phyloP scores from a whole-genome alignment of 2,329 filamentous ascomycete genomes.

The Calonectria fujianensis region DNA sequence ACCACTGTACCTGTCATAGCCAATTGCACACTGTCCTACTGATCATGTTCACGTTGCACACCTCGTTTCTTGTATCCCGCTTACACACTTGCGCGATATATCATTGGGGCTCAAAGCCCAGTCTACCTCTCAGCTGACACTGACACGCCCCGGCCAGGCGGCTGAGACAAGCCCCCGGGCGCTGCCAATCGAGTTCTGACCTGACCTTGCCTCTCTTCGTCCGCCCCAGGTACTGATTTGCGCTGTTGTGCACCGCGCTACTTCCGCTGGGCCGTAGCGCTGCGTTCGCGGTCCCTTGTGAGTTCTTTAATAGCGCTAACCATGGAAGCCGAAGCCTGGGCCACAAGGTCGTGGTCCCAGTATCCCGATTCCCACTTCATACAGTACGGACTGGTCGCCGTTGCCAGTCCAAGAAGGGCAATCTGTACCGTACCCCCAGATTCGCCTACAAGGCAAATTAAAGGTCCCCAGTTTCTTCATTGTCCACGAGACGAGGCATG shows the following conservation, averaged over 20 bases:
- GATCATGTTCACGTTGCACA: constrained; percentile 3
- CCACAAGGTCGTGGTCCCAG: constrained; percentile 27
- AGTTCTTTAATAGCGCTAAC: constrained; percentile 29
- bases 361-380: constrained; percentile 15
- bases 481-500: constrained; percentile 32
- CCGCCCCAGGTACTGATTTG: constrained; percentile 2
- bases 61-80: neutral
- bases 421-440: constrained; percentile 33
- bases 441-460: constrained; percentile 5
- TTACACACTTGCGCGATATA: constrained; percentile 31
- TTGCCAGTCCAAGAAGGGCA: constrained; percentile 27
- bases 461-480: neutral
- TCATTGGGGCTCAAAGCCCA: constrained; percentile 9
- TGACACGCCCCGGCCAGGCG: constrained; percentile 34
- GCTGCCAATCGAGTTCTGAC: constrained; percentile 34
- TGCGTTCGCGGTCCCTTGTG: constrained; percentile 34
- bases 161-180: constrained; percentile 39
- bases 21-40: constrained; percentile 16
- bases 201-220: constrained; percentile 36
- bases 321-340: constrained; percentile 26
- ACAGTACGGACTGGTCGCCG: constrained; percentile 33
- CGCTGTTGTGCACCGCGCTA: constrained; percentile 40
- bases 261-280: constrained; percentile 55
- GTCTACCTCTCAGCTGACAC: constrained; percentile 35
- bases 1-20: neutral